Conservation (phyloP, 2,329 filamentous ascomycete species). For the Pseudomassariella vexata region DNA sequence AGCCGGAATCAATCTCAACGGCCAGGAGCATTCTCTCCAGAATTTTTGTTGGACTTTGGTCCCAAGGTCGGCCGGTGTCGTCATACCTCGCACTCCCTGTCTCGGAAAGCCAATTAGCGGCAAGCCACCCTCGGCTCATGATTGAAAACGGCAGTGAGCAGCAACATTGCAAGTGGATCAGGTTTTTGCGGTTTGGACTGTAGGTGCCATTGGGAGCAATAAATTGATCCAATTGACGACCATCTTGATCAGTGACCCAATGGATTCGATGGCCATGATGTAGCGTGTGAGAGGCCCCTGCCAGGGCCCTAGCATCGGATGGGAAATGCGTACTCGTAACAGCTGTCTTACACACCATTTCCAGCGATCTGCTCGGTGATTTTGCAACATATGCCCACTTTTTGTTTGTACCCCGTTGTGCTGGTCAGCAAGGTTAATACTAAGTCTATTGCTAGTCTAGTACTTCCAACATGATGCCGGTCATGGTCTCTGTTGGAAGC, state of each 20-base stretch:
- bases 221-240: conserved; percentile 2
- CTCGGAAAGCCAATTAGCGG: conserved; percentile 5
- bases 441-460: neutral
- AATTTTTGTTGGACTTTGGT: no score
- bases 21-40: no score
- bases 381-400: neutral
- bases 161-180: neutral
- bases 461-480: neutral
- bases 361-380: neutral
- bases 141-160: conserved; percentile 2
- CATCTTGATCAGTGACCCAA: no score
- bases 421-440: no score
- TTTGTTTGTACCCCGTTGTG: neutral
- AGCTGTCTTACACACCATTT: no score
- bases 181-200: conserved; percentile 1
- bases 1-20: no score
- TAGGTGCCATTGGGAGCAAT: neutral
- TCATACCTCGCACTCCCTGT: no score
- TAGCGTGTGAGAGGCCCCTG: conserved; percentile 2
- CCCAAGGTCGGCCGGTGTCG: neutral
- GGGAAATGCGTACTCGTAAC: no score
- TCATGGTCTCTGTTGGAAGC: neutral
- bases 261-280: conserved; percentile 4
- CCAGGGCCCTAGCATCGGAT: neutral
- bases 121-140: conserved; percentile 1